Evolutionary conservation across 1,139 yeast species (phyloP).

Genomic region (Suhomyces guaymorum): DNA sequence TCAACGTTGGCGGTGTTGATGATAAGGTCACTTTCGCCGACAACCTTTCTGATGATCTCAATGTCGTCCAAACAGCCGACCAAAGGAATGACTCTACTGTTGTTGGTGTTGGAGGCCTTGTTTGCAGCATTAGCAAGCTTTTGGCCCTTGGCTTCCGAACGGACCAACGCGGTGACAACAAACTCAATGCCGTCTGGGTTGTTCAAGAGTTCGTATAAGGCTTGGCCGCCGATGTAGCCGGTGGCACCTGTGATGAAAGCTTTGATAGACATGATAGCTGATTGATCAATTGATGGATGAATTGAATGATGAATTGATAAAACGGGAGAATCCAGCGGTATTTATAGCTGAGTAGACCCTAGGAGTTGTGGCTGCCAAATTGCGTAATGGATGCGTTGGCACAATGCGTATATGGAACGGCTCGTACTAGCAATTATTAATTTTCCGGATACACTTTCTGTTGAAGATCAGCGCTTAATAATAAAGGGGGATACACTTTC

Average conservation of each 20-base stretch:
- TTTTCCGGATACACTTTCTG: too few relatives aligned
- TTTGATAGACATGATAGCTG: too few relatives aligned
- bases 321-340: too few relatives aligned
- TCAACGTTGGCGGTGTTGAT: conserved; percentile 43
- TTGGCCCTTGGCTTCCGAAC: conserved; percentile 27
- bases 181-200: conserved; percentile 15
- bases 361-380: too few relatives aligned
- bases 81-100: conserved; percentile 18
- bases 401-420: too few relatives aligned
- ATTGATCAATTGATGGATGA: too few relatives aligned
- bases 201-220: conserved; percentile 25
- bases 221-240: conserved; percentile 35
- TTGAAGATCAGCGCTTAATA: too few relatives aligned
- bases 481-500: too few relatives aligned
- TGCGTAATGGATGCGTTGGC: too few relatives aligned
- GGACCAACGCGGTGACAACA: conserved; percentile 27
- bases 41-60: conserved; percentile 24
- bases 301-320: too few relatives aligned
- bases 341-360: too few relatives aligned
- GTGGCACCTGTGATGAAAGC: conserved; percentile 41
- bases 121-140: conserved; percentile 18
- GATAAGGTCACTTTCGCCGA: conserved; percentile 27
- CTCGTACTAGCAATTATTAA: too few relatives aligned
- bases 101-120: conserved; percentile 17
- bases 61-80: conserved; percentile 27